Evolutionary conservation across 768 basidiomycete genomes (phyloP).

Genomic region (Trametes gibbosa): DNA sequence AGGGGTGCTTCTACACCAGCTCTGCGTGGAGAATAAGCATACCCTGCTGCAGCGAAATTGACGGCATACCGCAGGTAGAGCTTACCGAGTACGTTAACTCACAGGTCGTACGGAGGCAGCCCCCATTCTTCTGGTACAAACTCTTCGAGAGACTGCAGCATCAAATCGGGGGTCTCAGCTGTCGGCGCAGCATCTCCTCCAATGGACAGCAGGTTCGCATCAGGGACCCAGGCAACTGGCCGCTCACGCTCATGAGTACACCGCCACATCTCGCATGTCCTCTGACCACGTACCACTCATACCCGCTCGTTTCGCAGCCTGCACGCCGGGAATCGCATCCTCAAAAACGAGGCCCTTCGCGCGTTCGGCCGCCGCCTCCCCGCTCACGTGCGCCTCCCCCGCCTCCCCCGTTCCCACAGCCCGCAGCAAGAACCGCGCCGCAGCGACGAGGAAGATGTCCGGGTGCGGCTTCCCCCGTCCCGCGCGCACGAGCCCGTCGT

Average conservation of each 20-base stretch:
- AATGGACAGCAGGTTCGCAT: conserved; percentile 52
- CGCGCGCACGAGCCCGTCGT: conserved; percentile 51
- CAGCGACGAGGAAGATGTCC: conserved; percentile 78
- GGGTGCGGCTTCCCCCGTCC: conserved; percentile 73
- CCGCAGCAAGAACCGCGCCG: conserved; percentile 52
- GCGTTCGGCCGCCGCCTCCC: conserved; percentile 46
- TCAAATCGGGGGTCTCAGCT: conserved; percentile 56
- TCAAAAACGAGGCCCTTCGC: conserved; percentile 76
- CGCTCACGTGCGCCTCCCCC: conserved; percentile 30
- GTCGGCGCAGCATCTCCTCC: conserved; percentile 44
- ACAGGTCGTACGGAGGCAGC: conserved; percentile 58
- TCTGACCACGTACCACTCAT: conserved; percentile 74
- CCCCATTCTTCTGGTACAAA: conserved; percentile 86
- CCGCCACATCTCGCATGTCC: no score
- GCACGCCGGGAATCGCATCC: conserved; percentile 73
- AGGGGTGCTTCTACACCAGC: no score
- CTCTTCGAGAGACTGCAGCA: conserved; percentile 59
- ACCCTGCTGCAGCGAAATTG: no score
- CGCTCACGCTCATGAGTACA: neutral
- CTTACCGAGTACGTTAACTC: neutral
- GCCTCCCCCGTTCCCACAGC: conserved; percentile 49
- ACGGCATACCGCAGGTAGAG: neutral
- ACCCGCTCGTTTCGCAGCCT: conserved; percentile 79
- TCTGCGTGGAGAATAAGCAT: no score
- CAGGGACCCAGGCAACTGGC: conserved; percentile 84